A percentile compares a stretch with the other conserved stretches of the same genome.
Conservation (phyloP, 2,329 filamentous ascomycete genomes). For the Moelleriella libera region DNA sequence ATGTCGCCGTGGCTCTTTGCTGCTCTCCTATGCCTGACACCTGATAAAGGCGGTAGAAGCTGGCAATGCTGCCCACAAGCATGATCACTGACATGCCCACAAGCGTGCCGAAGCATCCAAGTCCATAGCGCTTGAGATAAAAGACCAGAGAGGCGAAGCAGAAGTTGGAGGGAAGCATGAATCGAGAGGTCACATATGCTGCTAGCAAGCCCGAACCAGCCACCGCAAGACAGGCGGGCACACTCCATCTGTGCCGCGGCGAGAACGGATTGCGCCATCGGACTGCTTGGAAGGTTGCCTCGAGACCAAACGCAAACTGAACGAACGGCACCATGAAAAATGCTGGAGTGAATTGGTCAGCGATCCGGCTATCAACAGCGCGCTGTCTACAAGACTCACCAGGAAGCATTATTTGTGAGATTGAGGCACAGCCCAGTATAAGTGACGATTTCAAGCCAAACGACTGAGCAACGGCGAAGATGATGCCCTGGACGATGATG, state of each 20-base stretch:
- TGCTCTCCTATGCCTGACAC: constrained; percentile 39
- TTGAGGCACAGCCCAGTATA: constrained; percentile 34
- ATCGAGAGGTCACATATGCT: constrained; percentile 44
- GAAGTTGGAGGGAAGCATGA: constrained; percentile 38
- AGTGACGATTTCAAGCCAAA: constrained; percentile 37
- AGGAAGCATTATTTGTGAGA: constrained; percentile 45
- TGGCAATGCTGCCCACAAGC: constrained; percentile 32
- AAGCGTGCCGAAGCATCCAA: constrained; percentile 40
- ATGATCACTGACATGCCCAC: constrained; percentile 34
- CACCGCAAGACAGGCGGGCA: constrained; percentile 38
- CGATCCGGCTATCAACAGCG: not conserved
- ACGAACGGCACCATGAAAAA: constrained; percentile 53
- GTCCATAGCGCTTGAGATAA: constrained; percentile 49
- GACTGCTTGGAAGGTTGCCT: constrained; percentile 39
- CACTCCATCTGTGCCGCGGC: constrained; percentile 43
- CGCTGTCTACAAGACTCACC: constrained; percentile 23
- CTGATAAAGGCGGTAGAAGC: constrained; percentile 43
- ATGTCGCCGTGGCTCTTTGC: constrained; percentile 49
- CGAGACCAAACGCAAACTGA: constrained; percentile 50
- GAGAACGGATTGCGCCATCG: constrained; percentile 41
- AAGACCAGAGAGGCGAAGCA: constrained; percentile 57
- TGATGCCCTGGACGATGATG: constrained; percentile 42
- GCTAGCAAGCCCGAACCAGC: constrained; percentile 35
- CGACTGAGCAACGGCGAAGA: constrained; percentile 42
- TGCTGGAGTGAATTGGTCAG: constrained; percentile 26